A percentile compares a stretch with the other conserved stretches of the same genome.
These are phyloP conservation scores for Plectosphaerella plurivora DNA, from an alignment of 2,329 filamentous ascomycete species.

Conservation along the genomic window DNA sequence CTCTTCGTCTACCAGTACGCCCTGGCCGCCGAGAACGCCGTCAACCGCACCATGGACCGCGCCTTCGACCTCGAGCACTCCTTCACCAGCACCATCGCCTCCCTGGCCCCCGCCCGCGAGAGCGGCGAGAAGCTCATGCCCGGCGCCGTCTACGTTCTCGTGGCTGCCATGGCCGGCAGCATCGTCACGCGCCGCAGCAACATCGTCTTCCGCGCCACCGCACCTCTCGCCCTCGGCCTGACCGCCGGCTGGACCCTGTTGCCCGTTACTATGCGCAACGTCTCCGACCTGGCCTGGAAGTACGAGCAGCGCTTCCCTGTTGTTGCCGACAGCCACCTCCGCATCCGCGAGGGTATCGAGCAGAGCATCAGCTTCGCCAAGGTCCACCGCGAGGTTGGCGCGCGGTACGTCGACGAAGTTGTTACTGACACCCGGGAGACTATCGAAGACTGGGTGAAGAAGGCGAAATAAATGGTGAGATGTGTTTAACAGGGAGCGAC, in stretches of 20 bases:
- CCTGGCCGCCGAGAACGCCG: conserved; percentile 68
- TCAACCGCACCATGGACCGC: conserved; percentile 77
- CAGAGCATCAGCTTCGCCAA: conserved; percentile 69
- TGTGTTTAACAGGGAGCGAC: neutral
- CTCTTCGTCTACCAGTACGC: conserved; percentile 76
- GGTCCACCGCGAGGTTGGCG: conserved; percentile 67
- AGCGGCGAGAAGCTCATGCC: conserved; percentile 87
- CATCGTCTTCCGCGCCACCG: conserved; percentile 70
- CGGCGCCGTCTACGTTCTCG: conserved; percentile 85
- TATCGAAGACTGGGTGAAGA: conserved; percentile 85
- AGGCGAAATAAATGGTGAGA: conserved; percentile 62
- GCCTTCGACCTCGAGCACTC: conserved; percentile 82
- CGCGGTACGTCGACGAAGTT: conserved; percentile 74
- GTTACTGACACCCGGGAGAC: conserved; percentile 70
- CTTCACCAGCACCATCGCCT: conserved; percentile 85
- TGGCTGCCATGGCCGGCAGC: conserved; percentile 90
- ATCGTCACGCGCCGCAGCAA: conserved; percentile 87
- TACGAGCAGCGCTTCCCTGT: conserved; percentile 89
- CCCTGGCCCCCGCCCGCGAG: conserved; percentile 79
- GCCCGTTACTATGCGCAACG: conserved; percentile 86
- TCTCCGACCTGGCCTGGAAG: conserved; percentile 80
- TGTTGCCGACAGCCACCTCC: conserved; percentile 75
- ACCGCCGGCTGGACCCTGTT: conserved; percentile 80
- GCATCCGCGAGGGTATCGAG: conserved; percentile 63
- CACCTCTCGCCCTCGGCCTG: conserved; percentile 76